These are phyloP conservation scores for Trichocomaceae sp. DNA, from an alignment of 2,329 filamentous ascomycete species.

Conservation along the genomic window DNA sequence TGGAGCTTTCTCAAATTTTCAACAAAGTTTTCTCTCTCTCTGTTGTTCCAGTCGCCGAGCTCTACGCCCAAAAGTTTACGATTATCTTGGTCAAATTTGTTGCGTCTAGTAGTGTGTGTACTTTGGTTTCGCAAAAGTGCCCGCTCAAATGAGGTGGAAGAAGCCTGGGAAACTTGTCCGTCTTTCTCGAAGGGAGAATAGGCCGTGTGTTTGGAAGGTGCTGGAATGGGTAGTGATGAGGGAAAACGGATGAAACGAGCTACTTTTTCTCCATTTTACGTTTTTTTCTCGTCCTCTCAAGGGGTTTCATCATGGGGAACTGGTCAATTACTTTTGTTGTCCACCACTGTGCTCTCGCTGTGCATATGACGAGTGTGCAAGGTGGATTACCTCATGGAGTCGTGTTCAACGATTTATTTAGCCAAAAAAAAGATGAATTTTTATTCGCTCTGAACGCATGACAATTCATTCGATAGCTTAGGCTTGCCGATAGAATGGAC, in stretches of 20 bases:
- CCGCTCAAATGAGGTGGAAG: conserved; percentile 7
- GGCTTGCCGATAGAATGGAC: conserved; percentile 19
- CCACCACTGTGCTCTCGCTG: conserved; percentile 13
- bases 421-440: conserved; percentile 15
- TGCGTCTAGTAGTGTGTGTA: background rate
- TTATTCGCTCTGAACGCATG: conserved; percentile 18
- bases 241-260: background rate
- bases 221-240: conserved; percentile 22
- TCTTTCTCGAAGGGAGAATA: conserved; percentile 21
- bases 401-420: conserved; percentile 30
- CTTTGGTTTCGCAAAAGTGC: conserved; percentile 9
- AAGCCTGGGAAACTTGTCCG: conserved; percentile 15
- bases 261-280: conserved; percentile 5
- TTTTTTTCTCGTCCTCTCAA: conserved; percentile 16
- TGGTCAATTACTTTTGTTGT: conserved; percentile 31
- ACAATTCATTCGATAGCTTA: conserved; percentile 18
- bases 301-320: conserved; percentile 22
- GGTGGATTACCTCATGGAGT: conserved; percentile 26
- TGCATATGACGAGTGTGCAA: background rate
- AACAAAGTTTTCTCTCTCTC: background rate
- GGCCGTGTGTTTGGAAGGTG: conserved; percentile 31
- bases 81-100: conserved; percentile 18
- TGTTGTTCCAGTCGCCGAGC: conserved; percentile 13
- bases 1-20: conserved; percentile 12
- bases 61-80: conserved; percentile 14